Evolutionary conservation across 352 stramenopile genomes (phyloP).

Genomic region (Peronospora destructor): DNA sequence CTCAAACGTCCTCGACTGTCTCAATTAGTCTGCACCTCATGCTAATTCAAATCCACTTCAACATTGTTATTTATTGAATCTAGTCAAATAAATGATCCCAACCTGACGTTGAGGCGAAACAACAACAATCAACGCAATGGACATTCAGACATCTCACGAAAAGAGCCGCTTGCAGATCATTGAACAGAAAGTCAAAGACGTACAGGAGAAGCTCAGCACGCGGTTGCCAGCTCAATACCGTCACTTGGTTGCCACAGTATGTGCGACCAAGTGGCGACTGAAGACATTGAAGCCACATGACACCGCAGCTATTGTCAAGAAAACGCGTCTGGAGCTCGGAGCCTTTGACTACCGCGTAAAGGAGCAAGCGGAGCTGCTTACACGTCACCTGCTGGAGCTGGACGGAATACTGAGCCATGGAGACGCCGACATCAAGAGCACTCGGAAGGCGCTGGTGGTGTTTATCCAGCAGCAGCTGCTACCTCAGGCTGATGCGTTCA

Average conservation of each 20-base stretch:
- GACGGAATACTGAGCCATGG: slow-evolving; percentile 60
- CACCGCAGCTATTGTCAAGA: slow-evolving; percentile 22
- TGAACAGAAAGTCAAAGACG: slow-evolving; percentile 31
- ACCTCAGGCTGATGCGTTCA: slow-evolving; percentile 35
- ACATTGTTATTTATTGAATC: no score
- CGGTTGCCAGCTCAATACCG: slow-evolving; percentile 31
- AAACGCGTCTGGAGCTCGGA: slow-evolving; percentile 41
- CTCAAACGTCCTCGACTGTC: no score
- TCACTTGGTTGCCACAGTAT: slow-evolving; percentile 30
- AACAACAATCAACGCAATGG: slow-evolving; percentile 10
- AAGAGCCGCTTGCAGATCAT: slow-evolving; percentile 42
- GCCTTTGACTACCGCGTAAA: slow-evolving; percentile 54
- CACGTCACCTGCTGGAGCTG: slow-evolving; percentile 42
- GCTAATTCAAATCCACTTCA: no score
- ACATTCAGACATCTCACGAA: slow-evolving; percentile 22
- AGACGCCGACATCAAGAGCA: slow-evolving; percentile 38
- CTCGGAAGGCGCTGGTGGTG: slow-evolving; percentile 51
- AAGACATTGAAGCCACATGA: slow-evolving; percentile 12
- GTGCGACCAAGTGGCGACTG: slow-evolving; percentile 44
- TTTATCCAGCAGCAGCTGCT: slow-evolving; percentile 34
- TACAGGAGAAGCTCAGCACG: slow-evolving; percentile 36
- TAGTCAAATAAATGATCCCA: no score
- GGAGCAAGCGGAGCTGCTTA: slow-evolving; percentile 57
- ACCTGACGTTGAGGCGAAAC: no score
- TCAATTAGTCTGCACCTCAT: no score